Percentiles rank a stretch among this genome's conserved stretches.
Evolutionary conservation across 345 rosid species (phyloP).

Genomic region (Eucalyptus grandis): DNA sequence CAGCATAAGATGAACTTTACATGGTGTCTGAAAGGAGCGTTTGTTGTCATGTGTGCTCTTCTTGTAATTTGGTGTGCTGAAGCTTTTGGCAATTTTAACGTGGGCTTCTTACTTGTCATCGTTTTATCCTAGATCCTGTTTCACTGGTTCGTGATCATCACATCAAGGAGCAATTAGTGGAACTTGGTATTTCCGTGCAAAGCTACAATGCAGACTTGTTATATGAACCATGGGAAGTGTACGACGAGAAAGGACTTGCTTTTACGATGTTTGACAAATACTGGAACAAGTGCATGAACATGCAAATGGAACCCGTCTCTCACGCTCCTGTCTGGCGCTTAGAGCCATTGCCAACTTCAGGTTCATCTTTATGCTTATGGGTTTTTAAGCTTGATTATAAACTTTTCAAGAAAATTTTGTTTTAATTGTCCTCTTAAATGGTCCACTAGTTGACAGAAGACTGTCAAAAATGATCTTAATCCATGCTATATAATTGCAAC

Average conservation of each 20-base stretch:
- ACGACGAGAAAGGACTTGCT: slow-evolving; percentile 52
- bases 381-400: not conserved
- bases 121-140: slow-evolving; percentile 43
- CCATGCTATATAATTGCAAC: not conserved
- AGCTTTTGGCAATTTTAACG: not conserved
- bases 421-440: not conserved
- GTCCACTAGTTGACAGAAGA: not conserved
- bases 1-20: not conserved
- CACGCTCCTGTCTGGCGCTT: slow-evolving; percentile 69
- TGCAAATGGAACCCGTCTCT: slow-evolving; percentile 51
- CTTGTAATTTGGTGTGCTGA: not conserved
- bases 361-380: slow-evolving; percentile 15
- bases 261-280: slow-evolving; percentile 57
- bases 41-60: not conserved
- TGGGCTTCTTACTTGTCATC: not conserved
- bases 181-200: slow-evolving; percentile 73
- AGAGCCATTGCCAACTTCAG: slow-evolving; percentile 27
- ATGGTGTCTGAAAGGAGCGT: not conserved
- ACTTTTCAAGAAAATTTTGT: not conserved
- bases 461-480: not conserved
- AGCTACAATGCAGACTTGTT: slow-evolving; percentile 84
- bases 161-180: slow-evolving; percentile 60
- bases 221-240: slow-evolving; percentile 92
- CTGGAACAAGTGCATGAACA: slow-evolving; percentile 66
- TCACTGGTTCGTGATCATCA: slow-evolving; percentile 80